These are phyloP conservation scores for Candida railenensis DNA, from an alignment of 805 yeast species.

Conservation along the genomic window DNA sequence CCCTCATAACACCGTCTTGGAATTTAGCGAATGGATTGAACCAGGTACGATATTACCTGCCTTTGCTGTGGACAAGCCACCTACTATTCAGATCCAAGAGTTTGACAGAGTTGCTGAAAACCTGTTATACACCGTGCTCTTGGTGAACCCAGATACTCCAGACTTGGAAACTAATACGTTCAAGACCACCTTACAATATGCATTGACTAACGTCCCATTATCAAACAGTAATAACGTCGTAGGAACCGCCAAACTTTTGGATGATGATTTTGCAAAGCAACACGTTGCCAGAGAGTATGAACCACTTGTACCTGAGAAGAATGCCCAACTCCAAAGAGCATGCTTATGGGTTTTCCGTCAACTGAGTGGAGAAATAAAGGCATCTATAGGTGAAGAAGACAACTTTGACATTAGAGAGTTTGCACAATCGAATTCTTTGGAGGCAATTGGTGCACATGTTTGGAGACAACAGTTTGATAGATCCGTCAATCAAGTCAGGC, in stretches of 20 bases:
- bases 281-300: conserved; percentile 52
- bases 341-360: conserved; percentile 92
- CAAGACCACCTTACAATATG: conserved; percentile 75
- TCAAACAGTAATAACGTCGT: conserved; percentile 58
- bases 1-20: conserved; percentile 56
- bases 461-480: conserved; percentile 88
- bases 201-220: conserved; percentile 64
- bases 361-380: conserved; percentile 17
- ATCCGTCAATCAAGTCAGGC: conserved; percentile 66
- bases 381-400: conserved; percentile 33
- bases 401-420: conserved; percentile 74
- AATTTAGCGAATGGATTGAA: conserved; percentile 64
- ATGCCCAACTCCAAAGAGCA: conserved; percentile 77
- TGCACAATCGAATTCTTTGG: conserved; percentile 51
- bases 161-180: conserved; percentile 67
- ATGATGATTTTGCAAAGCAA: conserved; percentile 26
- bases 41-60: conserved; percentile 80
- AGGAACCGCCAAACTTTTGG: conserved; percentile 39
- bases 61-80: conserved; percentile 70
- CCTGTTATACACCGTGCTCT: conserved; percentile 68
- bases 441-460: conserved; percentile 87
- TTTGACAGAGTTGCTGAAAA: conserved; percentile 49
- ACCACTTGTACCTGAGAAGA: conserved; percentile 90
- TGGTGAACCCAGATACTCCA: conserved; percentile 93
- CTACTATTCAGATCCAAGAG: conserved; percentile 74